Conservation (phyloP, 1,139 yeast species). For the Hansenula lynferdii region DNA sequence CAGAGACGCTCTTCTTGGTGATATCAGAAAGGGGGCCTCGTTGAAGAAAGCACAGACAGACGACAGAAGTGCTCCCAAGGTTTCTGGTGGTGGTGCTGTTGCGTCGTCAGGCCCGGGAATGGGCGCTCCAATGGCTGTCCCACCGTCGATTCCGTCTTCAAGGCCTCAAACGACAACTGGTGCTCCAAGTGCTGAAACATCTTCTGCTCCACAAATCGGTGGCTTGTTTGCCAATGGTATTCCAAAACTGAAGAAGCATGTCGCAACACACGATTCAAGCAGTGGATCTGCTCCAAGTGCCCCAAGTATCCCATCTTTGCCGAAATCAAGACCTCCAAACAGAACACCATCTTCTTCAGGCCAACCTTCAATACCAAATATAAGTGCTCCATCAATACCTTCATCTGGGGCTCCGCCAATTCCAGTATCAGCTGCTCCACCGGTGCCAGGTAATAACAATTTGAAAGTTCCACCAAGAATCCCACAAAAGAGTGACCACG, state of each 20-base stretch:
- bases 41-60: conserved; percentile 76
- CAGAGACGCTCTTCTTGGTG: conserved; percentile 80
- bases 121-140: conserved; percentile 20
- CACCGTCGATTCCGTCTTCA: conserved; percentile 9
- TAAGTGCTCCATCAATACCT: conserved; percentile 24
- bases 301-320: conserved; percentile 4
- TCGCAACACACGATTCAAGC: conserved; percentile 38
- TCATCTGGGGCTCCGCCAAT: conserved; percentile 22
- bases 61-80: conserved; percentile 57
- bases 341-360: no score
- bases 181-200: conserved; percentile 14
- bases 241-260: conserved; percentile 66
- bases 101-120: conserved; percentile 9
- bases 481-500: conserved; percentile 15
- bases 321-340: neutral
- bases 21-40: conserved; percentile 72
- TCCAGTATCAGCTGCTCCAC: no score
- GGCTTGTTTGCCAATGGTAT: conserved; percentile 84
- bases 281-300: no score
- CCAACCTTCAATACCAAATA: conserved; percentile 9
- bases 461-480: conserved; percentile 12
- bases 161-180: conserved; percentile 10
- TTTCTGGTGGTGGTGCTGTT: conserved; percentile 26
- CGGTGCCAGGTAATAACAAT: conserved; percentile 19
- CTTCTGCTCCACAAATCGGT: conserved; percentile 49